Evolutionary conservation across 2,329 filamentous ascomycete genomes (phyloP), one percentile per base, ranked within the genome.

Genomic region (Xylariaceae sp.): DNA sequence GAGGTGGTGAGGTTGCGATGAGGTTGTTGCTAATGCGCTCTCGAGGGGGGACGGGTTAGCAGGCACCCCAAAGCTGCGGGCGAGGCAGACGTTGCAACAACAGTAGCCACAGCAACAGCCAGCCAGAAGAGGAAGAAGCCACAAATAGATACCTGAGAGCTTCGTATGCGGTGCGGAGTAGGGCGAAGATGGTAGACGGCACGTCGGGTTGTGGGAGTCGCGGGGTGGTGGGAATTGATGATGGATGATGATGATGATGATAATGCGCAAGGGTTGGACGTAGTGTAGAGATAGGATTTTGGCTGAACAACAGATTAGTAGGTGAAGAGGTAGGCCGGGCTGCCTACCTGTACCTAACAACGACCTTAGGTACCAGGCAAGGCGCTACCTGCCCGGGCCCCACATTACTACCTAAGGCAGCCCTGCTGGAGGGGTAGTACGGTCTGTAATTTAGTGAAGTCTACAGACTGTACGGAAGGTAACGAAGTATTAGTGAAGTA

Each of bases 261-360:
- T 60, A 53, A 60, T 60, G 57, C 54, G 57, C 59, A 53, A 58
- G 59, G 57, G 59, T 59, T 53, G 51, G 45, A 55, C 52, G 51
- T 60, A 57, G 35, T 37, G 35, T 44, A 45, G 32, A 29, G 56
- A 60, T 60, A 51, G 55, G 56, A 47, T 58, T 60, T 60, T 52
- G 56, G 56, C 50, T 58, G 53, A 53, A 58, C 47, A 39, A 44
- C 47, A 30, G 52, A 51, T 51, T 51, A 31, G 54, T 51, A 53
- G 48, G 52, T 56, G 55, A 58, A 50, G 51, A 51, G 56, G 58
- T 55, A 58, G 55, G 48, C 39, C 19, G 19, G 19, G 19, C 19
- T 19, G 19, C 19, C 19, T 19, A 19, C 19, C 32, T 34, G 35
- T 37, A 37, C 35, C 35, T 37, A 37, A 37, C 35, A 37, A 11